Evolutionary conservation across 1,284 basidiomycete genomes (phyloP).

Genomic region (Ustilago crameri): DNA sequence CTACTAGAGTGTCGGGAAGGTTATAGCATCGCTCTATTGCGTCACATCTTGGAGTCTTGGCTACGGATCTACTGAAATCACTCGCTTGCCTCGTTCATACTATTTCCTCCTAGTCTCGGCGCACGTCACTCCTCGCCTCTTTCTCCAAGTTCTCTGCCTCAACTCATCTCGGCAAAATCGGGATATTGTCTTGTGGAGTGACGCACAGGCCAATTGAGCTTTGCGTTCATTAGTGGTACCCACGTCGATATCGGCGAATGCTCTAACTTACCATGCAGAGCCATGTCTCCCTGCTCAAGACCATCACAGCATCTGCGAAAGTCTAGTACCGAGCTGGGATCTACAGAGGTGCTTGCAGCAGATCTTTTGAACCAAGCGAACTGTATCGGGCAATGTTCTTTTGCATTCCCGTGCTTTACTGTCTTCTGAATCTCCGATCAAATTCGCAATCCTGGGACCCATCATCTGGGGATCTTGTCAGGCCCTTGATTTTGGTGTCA

Average conservation of each 20-base stretch:
- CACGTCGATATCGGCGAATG: no score
- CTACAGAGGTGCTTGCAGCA: background rate
- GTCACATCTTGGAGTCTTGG: background rate
- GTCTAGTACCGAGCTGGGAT: no score
- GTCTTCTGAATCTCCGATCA: constrained; percentile 1
- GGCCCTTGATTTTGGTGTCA: no score
- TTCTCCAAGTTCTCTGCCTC: no score
- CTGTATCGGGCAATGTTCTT: no score
- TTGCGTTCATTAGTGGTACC: background rate
- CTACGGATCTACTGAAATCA: constrained; percentile 1
- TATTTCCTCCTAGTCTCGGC: constrained; percentile 7
- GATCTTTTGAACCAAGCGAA: background rate
- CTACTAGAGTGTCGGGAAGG: background rate
- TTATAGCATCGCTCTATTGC: background rate
- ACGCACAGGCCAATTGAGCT: constrained; percentile 18
- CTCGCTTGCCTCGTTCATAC: constrained; percentile 2
- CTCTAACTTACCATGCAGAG: no score
- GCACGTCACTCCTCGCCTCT: constrained; percentile 11
- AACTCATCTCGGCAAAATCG: constrained; percentile 2
- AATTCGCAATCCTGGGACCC: background rate
- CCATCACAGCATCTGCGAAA: no score
- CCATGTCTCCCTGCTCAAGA: no score
- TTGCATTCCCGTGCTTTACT: background rate
- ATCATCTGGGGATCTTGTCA: no score
- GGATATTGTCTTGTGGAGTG: constrained; percentile 17